These are phyloP conservation scores for Colletotrichum scovillei DNA, from an alignment of 2,329 filamentous ascomycete species.

Conservation along the genomic window DNA sequence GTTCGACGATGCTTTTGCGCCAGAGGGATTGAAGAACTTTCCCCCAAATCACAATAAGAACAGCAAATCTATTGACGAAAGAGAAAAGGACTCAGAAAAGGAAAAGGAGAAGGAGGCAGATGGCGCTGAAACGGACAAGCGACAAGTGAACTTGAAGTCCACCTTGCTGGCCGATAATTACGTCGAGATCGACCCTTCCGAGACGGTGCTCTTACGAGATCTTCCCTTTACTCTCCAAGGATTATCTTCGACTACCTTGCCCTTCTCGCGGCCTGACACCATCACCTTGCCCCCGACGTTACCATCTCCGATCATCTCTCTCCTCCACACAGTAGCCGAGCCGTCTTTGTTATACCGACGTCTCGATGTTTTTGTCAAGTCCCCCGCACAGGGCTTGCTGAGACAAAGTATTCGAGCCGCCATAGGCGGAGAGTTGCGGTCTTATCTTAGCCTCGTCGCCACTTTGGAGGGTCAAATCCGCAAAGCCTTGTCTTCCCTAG, in stretches of 20 bases:
- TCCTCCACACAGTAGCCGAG: constrained; percentile 91
- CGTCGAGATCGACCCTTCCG: constrained; percentile 68
- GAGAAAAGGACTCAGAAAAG: constrained; percentile 48
- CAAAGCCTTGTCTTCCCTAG: constrained; percentile 79
- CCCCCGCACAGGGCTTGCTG: constrained; percentile 84
- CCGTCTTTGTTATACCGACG: constrained; percentile 91
- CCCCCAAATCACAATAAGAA: constrained; percentile 54
- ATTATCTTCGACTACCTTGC: constrained; percentile 85
- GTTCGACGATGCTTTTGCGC: constrained; percentile 65
- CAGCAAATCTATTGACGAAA: constrained; percentile 45
- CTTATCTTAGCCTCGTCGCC: constrained; percentile 90
- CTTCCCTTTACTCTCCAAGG: constrained; percentile 94
- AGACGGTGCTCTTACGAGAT: constrained; percentile 78
- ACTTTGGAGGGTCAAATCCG: constrained; percentile 94
- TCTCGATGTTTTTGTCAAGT: constrained; percentile 84
- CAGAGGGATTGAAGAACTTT: constrained; percentile 60
- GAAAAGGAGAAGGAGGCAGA: constrained; percentile 45
- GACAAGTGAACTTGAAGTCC: constrained; percentile 68
- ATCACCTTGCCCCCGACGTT: constrained; percentile 83
- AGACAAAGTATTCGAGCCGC: constrained; percentile 92
- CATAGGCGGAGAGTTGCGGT: constrained; percentile 84
- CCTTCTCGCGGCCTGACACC: constrained; percentile 76
- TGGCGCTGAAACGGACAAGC: constrained; percentile 46
- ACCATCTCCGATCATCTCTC: constrained; percentile 84
- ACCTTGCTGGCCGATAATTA: constrained; percentile 68